These are phyloP conservation scores for Amanita muscaria DNA, from an alignment of 768 basidiomycete genomes.

Conservation along the genomic window DNA sequence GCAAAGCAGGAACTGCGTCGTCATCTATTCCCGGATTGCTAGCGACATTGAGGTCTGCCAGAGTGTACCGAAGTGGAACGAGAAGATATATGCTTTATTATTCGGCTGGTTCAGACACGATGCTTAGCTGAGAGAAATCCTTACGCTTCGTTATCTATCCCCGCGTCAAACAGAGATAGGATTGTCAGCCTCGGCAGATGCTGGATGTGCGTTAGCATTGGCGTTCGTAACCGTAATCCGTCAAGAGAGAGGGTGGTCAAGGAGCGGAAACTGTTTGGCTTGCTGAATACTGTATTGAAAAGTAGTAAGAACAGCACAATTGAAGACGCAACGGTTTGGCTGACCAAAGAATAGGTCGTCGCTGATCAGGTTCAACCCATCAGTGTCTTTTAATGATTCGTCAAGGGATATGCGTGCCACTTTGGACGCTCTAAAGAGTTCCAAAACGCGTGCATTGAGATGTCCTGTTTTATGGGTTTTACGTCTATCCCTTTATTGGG, in stretches of 20 bases:
- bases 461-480: slow-evolving; percentile 26
- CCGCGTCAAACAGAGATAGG: slow-evolving; percentile 30
- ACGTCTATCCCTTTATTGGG: background rate
- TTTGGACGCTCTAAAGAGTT: slow-evolving; percentile 37
- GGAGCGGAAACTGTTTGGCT: slow-evolving; percentile 41
- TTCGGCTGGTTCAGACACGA: no score
- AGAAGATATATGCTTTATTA: slow-evolving; percentile 45
- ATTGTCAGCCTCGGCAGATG: slow-evolving; percentile 41
- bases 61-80: slow-evolving; percentile 43
- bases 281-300: slow-evolving; percentile 38
- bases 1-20: slow-evolving; percentile 46
- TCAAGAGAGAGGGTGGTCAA: slow-evolving; percentile 44
- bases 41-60: slow-evolving; percentile 43
- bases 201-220: slow-evolving; percentile 42
- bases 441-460: slow-evolving; percentile 36
- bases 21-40: slow-evolving; percentile 46
- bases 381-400: slow-evolving; percentile 36
- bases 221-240: slow-evolving; percentile 34
- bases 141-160: slow-evolving; percentile 42
- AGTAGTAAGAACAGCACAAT: slow-evolving; percentile 7
- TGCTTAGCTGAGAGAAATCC: slow-evolving; percentile 10
- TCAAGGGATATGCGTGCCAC: slow-evolving; percentile 36
- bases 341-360: slow-evolving; percentile 36
- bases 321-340: slow-evolving; percentile 5
- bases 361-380: slow-evolving; percentile 41